Evolutionary conservation across 1,284 basidiomycete species (phyloP), one percentile per base, ranked within the genome.

Genomic region (Fistulina hepatica): DNA sequence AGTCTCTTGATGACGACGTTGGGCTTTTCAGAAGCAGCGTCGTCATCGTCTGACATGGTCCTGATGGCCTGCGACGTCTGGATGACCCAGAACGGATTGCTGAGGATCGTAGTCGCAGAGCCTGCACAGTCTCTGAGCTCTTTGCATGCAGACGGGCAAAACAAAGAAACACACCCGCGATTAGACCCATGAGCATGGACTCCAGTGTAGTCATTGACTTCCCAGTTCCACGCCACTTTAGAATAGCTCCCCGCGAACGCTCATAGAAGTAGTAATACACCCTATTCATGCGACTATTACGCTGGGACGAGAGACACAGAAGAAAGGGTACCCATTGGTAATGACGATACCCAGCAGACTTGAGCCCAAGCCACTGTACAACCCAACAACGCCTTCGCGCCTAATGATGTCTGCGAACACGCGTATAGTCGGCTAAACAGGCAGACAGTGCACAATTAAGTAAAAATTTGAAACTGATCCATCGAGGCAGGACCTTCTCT

Each of bases 41-140:
- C 46, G n/a, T 34, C 33, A 16, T 15, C 13, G 10, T 60, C 47
- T 34, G 62, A 53, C 56, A 74, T 59, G 22, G 71, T 73, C 33
- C 68, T 72, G 16, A 88, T 83, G 10, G 83, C 79, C 56, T 97
- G 94, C 24, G 86, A 85, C 4, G 93, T 94, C 55, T 93, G 86
- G n/a, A 92, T 67, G 32, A 91, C 86, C 90, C 91, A 97, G 48
- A 98, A 84, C 1, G 94, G 94, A 60, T 97, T 98, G 57, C 81
- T 88, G 44, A 90, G 71, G 43, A 97, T 62, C 1, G 91, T 86
- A 2, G 94, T 97, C 5, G 86, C 85, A 15, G 86, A 86, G 27
- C 93, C 92, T 83, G 52, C 21, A 36, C 21, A 12, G 27, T 17
- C 37, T 21, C 23, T 39, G 9, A 41, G 21, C 37, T 33, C 34